phyloP scores from a whole-genome alignment of 139 green algal species.

The Gonium pectorale region DNA sequence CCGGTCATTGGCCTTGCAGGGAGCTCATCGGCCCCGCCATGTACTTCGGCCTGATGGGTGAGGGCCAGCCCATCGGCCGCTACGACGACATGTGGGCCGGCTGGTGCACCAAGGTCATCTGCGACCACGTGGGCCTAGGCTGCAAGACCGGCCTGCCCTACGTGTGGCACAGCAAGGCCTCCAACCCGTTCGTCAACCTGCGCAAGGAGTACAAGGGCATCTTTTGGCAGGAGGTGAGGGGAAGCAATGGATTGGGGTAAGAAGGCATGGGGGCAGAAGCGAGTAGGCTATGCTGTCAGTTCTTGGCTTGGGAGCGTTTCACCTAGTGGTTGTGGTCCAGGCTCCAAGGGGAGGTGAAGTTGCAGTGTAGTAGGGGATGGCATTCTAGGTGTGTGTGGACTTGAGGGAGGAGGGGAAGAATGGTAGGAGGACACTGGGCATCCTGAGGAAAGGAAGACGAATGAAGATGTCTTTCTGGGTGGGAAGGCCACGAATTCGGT shows the following conservation, averaged over 20 bases:
- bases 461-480: too few species aligned
- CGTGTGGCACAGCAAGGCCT: conserved; percentile 97
- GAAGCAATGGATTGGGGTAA: neutral
- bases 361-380: too few species aligned
- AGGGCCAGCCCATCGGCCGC: conserved; percentile 94
- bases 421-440: too few species aligned
- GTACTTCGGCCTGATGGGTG: conserved; percentile 98
- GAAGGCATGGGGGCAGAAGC: too few species aligned
- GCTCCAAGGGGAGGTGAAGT: too few species aligned
- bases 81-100: conserved; percentile 99
- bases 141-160: conserved; percentile 98
- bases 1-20: conserved; percentile 42
- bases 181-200: conserved; percentile 96
- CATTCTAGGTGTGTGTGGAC: too few species aligned
- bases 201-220: conserved; percentile 99
- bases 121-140: conserved; percentile 92
- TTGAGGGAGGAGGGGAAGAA: too few species aligned
- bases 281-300: too few species aligned
- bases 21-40: conserved; percentile 94
- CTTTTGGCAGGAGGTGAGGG: conserved; percentile 89
- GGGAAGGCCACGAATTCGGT: too few species aligned
- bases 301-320: too few species aligned
- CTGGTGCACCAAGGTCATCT: conserved; percentile 97
- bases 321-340: too few species aligned
- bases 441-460: too few species aligned